phyloP scores from a whole-genome alignment of 805 yeast genomes.

The Maudiozyma saulgeensis region DNA sequence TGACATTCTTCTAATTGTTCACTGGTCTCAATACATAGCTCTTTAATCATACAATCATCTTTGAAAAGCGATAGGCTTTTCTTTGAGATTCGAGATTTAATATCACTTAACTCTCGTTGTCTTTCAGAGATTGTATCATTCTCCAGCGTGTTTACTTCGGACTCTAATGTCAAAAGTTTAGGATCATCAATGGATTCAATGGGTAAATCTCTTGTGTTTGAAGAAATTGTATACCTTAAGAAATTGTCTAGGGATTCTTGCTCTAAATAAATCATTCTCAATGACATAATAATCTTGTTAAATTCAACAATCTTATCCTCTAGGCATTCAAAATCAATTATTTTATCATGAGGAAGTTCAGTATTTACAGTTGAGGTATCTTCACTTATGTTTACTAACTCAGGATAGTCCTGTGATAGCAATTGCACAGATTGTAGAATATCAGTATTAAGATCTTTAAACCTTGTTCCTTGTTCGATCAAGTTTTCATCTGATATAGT shows the following conservation, averaged over 20 bases:
- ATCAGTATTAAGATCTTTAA: conserved; percentile 1
- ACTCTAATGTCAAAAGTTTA: conserved; percentile 12
- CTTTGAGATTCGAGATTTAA: conserved; percentile 11
- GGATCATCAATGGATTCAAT: conserved; percentile 19
- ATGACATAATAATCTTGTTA: conserved; percentile 14
- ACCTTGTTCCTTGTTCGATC: conserved; percentile 1
- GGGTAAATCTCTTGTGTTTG: conserved; percentile 11
- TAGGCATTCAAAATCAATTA: conserved; percentile 13
- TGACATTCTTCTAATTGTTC: conserved; percentile 21
- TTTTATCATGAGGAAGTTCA: background rate
- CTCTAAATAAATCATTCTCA: conserved; percentile 23
- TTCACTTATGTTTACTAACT: background rate
- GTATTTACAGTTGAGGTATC: background rate
- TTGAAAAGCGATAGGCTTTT: conserved; percentile 12
- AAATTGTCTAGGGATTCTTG: conserved; percentile 27
- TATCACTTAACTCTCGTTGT: conserved; percentile 13
- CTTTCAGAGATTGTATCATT: conserved; percentile 11
- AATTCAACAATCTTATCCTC: conserved; percentile 14
- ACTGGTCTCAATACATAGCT: conserved; percentile 14
- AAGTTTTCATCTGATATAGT: background rate
- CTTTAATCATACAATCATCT: conserved; percentile 15
- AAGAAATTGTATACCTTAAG: conserved; percentile 22
- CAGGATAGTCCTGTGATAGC: background rate
- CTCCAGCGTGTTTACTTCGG: conserved; percentile 15
- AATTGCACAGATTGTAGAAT: conserved; percentile 2